phyloP scores from a whole-genome alignment of 441 rosid genomes.

The Cnidoscolus chayamansa region DNA sequence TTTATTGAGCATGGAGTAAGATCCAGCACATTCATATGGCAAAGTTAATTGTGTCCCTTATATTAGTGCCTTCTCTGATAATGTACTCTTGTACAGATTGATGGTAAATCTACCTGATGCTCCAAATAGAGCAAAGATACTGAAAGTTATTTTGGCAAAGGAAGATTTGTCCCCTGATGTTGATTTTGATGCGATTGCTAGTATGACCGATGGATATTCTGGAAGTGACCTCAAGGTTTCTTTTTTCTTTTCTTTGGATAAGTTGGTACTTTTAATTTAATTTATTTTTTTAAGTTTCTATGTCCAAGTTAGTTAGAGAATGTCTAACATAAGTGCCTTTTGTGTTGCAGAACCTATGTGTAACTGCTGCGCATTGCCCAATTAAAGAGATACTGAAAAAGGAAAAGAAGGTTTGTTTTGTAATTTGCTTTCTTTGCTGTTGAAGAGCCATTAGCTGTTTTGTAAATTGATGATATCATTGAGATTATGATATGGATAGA shows the following conservation, averaged over 20 bases:
- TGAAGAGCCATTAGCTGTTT: not conserved
- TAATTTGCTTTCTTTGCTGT: not conserved
- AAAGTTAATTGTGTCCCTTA: not conserved
- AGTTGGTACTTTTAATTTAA: not conserved
- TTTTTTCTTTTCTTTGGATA: slow-evolving; percentile 6
- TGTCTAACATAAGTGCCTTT: not conserved
- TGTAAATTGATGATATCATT: not conserved
- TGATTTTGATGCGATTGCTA: slow-evolving; percentile 76
- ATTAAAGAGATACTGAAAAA: slow-evolving; percentile 71
- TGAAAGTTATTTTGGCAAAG: slow-evolving; percentile 74
- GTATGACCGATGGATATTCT: slow-evolving; percentile 80
- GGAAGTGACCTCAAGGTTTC: slow-evolving; percentile 89
- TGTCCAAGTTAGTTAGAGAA: not conserved
- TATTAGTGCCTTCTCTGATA: not conserved
- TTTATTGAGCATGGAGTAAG: not conserved
- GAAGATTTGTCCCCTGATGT: slow-evolving; percentile 76
- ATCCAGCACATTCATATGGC: not conserved
- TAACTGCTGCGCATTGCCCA: slow-evolving; percentile 74
- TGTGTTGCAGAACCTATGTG: slow-evolving; percentile 61
- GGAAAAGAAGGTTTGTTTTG: slow-evolving; percentile 55
- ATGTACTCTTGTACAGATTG: slow-evolving; percentile 41
- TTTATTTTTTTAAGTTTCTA: not conserved
- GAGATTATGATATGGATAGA: too few relatives aligned
- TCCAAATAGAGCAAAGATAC: slow-evolving; percentile 80
- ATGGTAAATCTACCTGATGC: slow-evolving; percentile 90